Evolutionary conservation across 2,329 filamentous ascomycete genomes (phyloP), one percentile per base, ranked within the genome.

Genomic region (Aureobasidium sp.): DNA sequence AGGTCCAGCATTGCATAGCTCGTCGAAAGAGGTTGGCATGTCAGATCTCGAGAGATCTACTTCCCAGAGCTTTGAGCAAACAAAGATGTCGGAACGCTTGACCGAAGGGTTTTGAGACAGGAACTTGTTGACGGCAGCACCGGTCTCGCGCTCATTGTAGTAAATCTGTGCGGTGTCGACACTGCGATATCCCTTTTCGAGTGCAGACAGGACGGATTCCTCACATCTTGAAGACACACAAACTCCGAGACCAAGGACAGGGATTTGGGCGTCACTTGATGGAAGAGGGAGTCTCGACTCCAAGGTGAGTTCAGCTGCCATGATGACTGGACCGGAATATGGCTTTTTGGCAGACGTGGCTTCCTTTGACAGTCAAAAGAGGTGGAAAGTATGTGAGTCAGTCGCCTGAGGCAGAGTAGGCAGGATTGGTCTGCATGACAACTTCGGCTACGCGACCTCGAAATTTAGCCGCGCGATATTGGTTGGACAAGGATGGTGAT

Each of bases 141-240:
- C 64, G 2, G 64, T 66, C 17, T 66, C 64, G 42, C 51, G 70
- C 68, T 90, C 87, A 66, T 90, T 90, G 53, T 73, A 80, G 71
- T 90, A 90, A 70, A 83, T 83, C 66, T 85, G 83, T 0, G 87
- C 87, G 0, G 86, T 82, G 72, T 87, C 84, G 61, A 87, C 80
- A 67, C 85, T 83, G 41, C 83, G 79, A 69, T 86, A 86, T 31
- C 83, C 83, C 4, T 73, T 70, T 20, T 76, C 70, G 48, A 86
- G 73, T 0, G 84, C 86, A 39, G 77, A 76, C 5, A 82, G 73
- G 64, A 81, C 83, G 1, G 85, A 85, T 36, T 77, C 68, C 22
- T 79, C 75, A 72, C 84, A 87, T 65, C 78, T 74, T 34, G 78
- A 68, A 3, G 85, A 84, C 63, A 81, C 81, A 74, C 87, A 90